These are phyloP conservation scores for Hypoxylon perforatum DNA, from an alignment of 495 filamentous ascomycete species.

Conservation along the genomic window DNA sequence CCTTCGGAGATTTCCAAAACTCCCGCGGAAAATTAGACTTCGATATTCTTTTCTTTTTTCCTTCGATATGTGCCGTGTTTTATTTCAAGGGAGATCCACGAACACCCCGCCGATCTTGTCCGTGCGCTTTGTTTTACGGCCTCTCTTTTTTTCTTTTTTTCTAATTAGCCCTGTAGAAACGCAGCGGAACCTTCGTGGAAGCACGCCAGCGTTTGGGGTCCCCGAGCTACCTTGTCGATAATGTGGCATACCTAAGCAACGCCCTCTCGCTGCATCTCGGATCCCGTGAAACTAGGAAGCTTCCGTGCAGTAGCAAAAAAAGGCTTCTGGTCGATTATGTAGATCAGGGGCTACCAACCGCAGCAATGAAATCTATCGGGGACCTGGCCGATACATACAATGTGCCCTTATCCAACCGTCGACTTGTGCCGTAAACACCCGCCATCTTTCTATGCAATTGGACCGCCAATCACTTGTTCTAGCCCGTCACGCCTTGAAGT, in stretches of 20 bases:
- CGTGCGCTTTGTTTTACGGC: constrained; percentile 11
- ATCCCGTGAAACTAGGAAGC: constrained; percentile 33
- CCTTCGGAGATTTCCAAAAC: constrained; percentile 4
- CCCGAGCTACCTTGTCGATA: constrained; percentile 9
- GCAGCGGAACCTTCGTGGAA: constrained; percentile 16
- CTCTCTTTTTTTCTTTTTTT: no score
- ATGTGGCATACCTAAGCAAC: constrained; percentile 9
- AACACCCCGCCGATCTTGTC: constrained; percentile 18
- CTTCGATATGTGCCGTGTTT: not conserved
- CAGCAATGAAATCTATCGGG: not conserved
- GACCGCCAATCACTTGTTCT: constrained; percentile 9
- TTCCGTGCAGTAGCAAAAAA: constrained; percentile 42
- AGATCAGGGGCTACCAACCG: constrained; percentile 7
- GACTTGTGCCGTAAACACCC: not conserved
- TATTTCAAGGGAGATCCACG: constrained; percentile 16
- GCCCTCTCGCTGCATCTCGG: constrained; percentile 28
- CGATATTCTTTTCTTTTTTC: constrained; percentile 17
- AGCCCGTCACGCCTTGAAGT: not conserved
- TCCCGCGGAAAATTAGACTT: constrained; percentile 6
- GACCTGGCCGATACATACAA: not conserved
- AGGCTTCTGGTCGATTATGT: constrained; percentile 20
- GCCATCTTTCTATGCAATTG: constrained; percentile 8
- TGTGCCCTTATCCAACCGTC: not conserved
- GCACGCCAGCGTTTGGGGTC: constrained; percentile 11
- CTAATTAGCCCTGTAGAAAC: constrained; percentile 8